Percentiles rank a stretch among this genome's conserved stretches.
phyloP scores from a whole-genome alignment of 768 basidiomycete genomes.

The Gloeostereum incarnatum region DNA sequence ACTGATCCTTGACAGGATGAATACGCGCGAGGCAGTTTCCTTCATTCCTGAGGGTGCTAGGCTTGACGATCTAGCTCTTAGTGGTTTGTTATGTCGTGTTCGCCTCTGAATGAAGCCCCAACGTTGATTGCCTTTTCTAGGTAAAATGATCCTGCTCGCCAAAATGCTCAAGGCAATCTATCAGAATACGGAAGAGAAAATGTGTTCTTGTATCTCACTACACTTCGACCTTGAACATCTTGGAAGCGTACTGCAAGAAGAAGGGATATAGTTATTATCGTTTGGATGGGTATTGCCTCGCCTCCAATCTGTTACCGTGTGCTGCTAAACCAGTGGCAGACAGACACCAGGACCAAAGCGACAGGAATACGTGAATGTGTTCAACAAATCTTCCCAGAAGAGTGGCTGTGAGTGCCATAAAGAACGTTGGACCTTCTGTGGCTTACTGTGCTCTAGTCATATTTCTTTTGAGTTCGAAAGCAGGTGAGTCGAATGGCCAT shows the following conservation, averaged over 20 bases:
- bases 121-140: constrained; percentile 28
- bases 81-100: constrained; percentile 51
- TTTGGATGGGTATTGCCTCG: constrained; percentile 63
- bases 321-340: constrained; percentile 26
- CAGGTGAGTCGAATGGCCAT: constrained; percentile 27
- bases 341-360: constrained; percentile 69
- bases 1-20: too few species aligned
- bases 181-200: constrained; percentile 83
- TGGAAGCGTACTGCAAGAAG: constrained; percentile 79
- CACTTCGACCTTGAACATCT: constrained; percentile 86
- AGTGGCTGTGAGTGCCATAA: constrained; percentile 51
- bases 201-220: constrained; percentile 96
- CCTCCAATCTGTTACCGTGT: neutral
- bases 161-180: constrained; percentile 52
- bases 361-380: constrained; percentile 80
- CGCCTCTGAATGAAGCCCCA: neutral
- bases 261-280: constrained; percentile 72
- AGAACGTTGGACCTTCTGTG: neutral
- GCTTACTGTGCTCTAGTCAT: constrained; percentile 43
- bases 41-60: constrained; percentile 51
- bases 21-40: constrained; percentile 51
- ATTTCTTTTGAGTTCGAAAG: constrained; percentile 91
- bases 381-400: constrained; percentile 72
- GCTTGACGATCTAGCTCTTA: constrained; percentile 67
- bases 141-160: constrained; percentile 64